phyloP scores from a whole-genome alignment of 805 yeast species.

The Isabelozyma gotoi region DNA sequence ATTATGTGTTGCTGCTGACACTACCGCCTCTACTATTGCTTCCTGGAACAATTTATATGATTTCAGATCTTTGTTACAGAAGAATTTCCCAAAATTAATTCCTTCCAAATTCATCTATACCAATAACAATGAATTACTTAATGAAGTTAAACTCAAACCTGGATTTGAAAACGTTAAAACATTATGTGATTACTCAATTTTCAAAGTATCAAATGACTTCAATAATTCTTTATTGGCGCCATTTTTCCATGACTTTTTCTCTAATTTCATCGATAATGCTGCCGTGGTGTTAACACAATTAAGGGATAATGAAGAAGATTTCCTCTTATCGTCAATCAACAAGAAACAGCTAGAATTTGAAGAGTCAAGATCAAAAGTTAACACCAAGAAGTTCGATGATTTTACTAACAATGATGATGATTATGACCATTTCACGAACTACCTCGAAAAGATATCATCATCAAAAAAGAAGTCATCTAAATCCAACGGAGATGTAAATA shows the following conservation, averaged over 20 bases:
- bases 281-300: constrained; percentile 66
- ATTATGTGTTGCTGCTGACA: constrained; percentile 59
- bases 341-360: constrained; percentile 14
- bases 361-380: constrained; percentile 4
- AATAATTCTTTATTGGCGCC: constrained; percentile 34
- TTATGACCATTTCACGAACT: constrained; percentile 1
- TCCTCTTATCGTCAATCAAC: constrained; percentile 50
- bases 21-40: constrained; percentile 37
- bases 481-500: constrained; percentile 4
- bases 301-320: constrained; percentile 75
- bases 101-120: constrained; percentile 55
- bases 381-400: constrained; percentile 5
- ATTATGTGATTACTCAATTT: constrained; percentile 26
- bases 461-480: background rate
- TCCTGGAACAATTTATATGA: constrained; percentile 58
- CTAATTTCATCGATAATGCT: constrained; percentile 57
- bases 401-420: constrained; percentile 3
- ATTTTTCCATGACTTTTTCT: constrained; percentile 50
- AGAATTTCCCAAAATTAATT: constrained; percentile 57
- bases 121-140: constrained; percentile 33
- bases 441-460: background rate
- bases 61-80: constrained; percentile 64
- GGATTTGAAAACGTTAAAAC: constrained; percentile 24
- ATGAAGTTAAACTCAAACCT: constrained; percentile 25
- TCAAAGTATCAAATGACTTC: constrained; percentile 18